Evolutionary conservation across 306 rosid species (phyloP).

Genomic region (Gleditsia sinensis): DNA sequence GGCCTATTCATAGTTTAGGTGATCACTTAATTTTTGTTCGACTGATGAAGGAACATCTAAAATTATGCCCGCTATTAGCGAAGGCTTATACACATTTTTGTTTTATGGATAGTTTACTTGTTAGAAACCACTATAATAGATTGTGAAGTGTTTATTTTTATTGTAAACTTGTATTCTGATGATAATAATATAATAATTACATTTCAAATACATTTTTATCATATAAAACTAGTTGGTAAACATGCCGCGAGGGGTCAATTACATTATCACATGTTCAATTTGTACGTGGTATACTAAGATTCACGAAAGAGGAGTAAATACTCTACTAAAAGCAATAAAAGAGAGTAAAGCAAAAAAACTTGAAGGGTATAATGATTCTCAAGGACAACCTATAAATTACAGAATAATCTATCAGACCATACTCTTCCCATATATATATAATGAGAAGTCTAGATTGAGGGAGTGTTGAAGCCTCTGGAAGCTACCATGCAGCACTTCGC

Average conservation of each 20-base stretch:
- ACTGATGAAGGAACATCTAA: background rate
- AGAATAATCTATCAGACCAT: constrained; percentile 30
- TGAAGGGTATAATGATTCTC: background rate
- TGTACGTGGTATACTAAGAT: constrained; percentile 1
- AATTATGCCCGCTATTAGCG: too few species aligned
- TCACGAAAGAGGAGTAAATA: background rate
- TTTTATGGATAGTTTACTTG: too few species aligned
- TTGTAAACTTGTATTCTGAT: too few species aligned
- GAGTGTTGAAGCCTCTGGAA: constrained; percentile 15
- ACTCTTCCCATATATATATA: constrained; percentile 18
- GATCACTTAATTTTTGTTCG: too few species aligned
- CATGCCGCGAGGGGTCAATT: too few species aligned
- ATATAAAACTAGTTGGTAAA: too few species aligned
- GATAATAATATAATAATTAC: too few species aligned
- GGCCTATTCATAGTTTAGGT: background rate
- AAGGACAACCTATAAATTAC: constrained; percentile 15
- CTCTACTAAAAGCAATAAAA: constrained; percentile 28
- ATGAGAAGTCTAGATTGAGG: background rate
- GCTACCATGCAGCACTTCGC: constrained; percentile 14
- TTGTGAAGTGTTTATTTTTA: too few species aligned
- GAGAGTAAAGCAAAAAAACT: constrained; percentile 5
- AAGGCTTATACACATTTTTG: too few species aligned
- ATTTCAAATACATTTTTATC: too few species aligned
- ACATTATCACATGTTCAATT: too few species aligned
- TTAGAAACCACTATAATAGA: too few species aligned